Evolutionary conservation across 2,329 filamentous ascomycete species (phyloP).

Genomic region (Aureobasidium sp.): DNA sequence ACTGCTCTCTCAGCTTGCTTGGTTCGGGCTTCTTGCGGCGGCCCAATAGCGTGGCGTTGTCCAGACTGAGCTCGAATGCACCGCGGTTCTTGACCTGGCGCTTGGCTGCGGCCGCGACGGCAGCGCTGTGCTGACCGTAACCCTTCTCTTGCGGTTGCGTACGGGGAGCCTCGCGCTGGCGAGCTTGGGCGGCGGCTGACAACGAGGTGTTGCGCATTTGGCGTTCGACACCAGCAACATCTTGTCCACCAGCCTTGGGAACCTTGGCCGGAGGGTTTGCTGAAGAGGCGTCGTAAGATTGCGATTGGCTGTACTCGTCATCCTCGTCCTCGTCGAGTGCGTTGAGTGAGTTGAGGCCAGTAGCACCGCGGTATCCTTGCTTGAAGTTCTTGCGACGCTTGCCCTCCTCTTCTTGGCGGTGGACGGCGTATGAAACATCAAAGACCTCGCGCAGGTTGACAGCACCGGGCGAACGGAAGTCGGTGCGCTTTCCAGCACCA

Average conservation of each 20-base stretch:
- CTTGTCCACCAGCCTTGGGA: conserved; percentile 49
- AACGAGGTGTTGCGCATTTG: conserved; percentile 80
- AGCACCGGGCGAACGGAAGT: conserved; percentile 91
- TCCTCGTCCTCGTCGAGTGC: conserved; percentile 57
- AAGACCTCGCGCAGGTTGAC: conserved; percentile 96
- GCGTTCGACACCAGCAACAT: conserved; percentile 69
- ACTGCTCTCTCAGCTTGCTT: conserved; percentile 38
- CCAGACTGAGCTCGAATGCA: conserved; percentile 83
- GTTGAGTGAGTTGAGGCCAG: conserved; percentile 56
- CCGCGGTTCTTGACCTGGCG: conserved; percentile 72
- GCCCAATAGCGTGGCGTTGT: conserved; percentile 81
- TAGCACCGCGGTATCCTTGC: conserved; percentile 56
- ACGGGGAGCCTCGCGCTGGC: conserved; percentile 43
- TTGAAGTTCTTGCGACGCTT: conserved; percentile 80
- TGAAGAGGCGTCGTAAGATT: conserved; percentile 40
- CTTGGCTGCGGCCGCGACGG: conserved; percentile 74
- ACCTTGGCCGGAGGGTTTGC: conserved; percentile 52
- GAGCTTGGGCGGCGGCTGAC: conserved; percentile 53
- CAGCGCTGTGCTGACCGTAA: conserved; percentile 81
- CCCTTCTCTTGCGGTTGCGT: conserved; percentile 48
- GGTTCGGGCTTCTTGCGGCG: conserved; percentile 47
- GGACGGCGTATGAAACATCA: conserved; percentile 95
- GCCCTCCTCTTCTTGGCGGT: conserved; percentile 89
- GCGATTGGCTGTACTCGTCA: conserved; percentile 52
- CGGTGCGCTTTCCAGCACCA: conserved; percentile 54